Evolutionary conservation across 2,329 filamentous ascomycete species (phyloP).

Genomic region (Aureobasidium sp.): DNA sequence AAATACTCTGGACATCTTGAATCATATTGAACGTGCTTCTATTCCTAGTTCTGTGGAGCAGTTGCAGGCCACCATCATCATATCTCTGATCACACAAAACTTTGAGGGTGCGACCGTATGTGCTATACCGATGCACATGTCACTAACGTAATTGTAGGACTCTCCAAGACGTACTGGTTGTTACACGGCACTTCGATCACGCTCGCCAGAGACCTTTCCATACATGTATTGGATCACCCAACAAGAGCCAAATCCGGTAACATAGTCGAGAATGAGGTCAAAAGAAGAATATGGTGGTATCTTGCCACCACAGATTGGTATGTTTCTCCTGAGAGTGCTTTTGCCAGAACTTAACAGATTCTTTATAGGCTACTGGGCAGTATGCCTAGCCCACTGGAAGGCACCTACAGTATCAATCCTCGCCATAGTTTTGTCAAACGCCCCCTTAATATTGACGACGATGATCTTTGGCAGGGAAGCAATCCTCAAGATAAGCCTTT

Average conservation of each 20-base stretch:
- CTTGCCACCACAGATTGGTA: slow-evolving; percentile 25
- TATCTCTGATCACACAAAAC: slow-evolving; percentile 26
- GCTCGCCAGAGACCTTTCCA: slow-evolving; percentile 22
- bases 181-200: slow-evolving; percentile 22
- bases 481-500: slow-evolving; percentile 25
- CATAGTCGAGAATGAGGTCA: slow-evolving; percentile 24
- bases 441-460: slow-evolving; percentile 39
- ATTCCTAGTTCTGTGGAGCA: slow-evolving; percentile 20
- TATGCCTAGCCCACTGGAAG: slow-evolving; percentile 39
- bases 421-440: slow-evolving; percentile 36
- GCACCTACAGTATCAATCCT: slow-evolving; percentile 38
- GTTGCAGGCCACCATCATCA: slow-evolving; percentile 25
- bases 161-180: slow-evolving; percentile 14
- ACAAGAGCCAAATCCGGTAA: slow-evolving; percentile 10
- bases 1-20: slow-evolving; percentile 17
- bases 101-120: slow-evolving; percentile 26
- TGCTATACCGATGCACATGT: too few species aligned
- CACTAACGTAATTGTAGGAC: not conserved
- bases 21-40: slow-evolving; percentile 15
- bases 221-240: slow-evolving; percentile 22
- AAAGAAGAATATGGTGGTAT: slow-evolving; percentile 27
- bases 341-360: not conserved
- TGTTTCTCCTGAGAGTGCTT: too few species aligned
- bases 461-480: slow-evolving; percentile 27
- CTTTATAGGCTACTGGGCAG: slow-evolving; percentile 33